These are phyloP conservation scores for Hymenoscyphus fructigenus DNA, from an alignment of 2,329 filamentous ascomycete species.

Conservation along the genomic window DNA sequence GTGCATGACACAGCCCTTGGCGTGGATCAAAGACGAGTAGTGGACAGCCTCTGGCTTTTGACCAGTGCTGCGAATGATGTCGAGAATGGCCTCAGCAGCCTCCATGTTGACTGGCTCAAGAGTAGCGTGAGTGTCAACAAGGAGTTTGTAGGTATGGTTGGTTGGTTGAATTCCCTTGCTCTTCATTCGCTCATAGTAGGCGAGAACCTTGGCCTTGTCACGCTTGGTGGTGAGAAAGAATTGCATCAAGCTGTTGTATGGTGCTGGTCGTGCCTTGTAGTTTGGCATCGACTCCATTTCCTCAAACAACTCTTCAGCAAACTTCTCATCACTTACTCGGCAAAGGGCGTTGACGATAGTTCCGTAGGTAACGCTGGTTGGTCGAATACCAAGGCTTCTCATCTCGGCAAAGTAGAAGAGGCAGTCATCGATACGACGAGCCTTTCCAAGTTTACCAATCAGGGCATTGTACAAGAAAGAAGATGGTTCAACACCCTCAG, in stretches of 20 bases:
- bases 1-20: conserved; percentile 89
- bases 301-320: conserved; percentile 95
- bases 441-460: conserved; percentile 97
- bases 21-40: conserved; percentile 93
- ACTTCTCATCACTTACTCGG: conserved; percentile 95
- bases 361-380: conserved; percentile 95
- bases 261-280: conserved; percentile 95
- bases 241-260: conserved; percentile 99
- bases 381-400: conserved; percentile 87
- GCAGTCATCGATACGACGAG: conserved; percentile 95
- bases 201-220: conserved; percentile 88
- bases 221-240: conserved; percentile 98
- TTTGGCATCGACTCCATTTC: conserved; percentile 99
- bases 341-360: conserved; percentile 97
- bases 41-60: conserved; percentile 86
- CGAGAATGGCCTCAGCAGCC: conserved; percentile 80
- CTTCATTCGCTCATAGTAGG: conserved; percentile 95
- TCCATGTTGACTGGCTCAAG: conserved; percentile 88
- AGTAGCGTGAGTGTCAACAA: conserved; percentile 93
- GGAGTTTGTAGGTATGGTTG: conserved; percentile 94
- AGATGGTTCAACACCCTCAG: conserved; percentile 91
- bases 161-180: conserved; percentile 84
- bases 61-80: conserved; percentile 71
- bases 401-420: conserved; percentile 98
- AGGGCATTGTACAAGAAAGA: conserved; percentile 98